phyloP scores from a whole-genome alignment of 2,329 filamentous ascomycete genomes.

The Phaeoacremonium minimum region DNA sequence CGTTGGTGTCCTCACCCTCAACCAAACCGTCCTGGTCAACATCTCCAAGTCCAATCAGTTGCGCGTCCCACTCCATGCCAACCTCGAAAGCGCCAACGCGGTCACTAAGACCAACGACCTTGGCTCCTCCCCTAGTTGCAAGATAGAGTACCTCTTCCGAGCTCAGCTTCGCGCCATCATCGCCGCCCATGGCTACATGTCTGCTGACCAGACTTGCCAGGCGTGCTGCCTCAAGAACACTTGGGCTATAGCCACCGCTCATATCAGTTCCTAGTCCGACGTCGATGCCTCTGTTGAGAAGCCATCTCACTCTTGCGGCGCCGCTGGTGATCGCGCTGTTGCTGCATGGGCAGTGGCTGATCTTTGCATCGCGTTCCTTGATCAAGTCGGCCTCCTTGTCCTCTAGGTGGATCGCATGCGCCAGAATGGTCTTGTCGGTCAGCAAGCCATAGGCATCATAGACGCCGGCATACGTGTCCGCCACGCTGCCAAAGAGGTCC shows the following conservation, averaged over 20 bases:
- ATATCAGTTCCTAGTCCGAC: conserved; percentile 91
- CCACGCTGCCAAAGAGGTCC: conserved; percentile 60
- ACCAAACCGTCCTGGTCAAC: conserved; percentile 33
- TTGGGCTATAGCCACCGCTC: conserved; percentile 79
- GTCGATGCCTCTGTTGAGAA: conserved; percentile 70
- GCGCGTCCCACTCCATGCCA: conserved; percentile 88
- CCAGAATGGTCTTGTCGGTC: conserved; percentile 70
- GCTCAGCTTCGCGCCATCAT: conserved; percentile 61
- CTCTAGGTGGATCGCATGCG: conserved; percentile 76
- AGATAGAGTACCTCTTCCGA: conserved; percentile 85
- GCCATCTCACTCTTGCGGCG: conserved; percentile 66
- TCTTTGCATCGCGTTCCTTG: conserved; percentile 54
- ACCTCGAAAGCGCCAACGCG: conserved; percentile 77
- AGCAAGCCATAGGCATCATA: conserved; percentile 74
- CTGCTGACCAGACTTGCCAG: conserved; percentile 77
- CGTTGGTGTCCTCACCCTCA: conserved; percentile 48
- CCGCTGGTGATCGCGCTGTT: conserved; percentile 83
- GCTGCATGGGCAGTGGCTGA: conserved; percentile 83
- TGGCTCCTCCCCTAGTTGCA: conserved; percentile 82
- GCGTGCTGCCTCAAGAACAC: conserved; percentile 76
- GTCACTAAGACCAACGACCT: conserved; percentile 68
- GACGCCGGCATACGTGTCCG: conserved; percentile 63
- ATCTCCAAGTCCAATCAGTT: conserved; percentile 64
- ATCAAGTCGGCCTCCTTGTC: conserved; percentile 64
- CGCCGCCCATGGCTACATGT: conserved; percentile 55